Conservation (phyloP, 805 yeast genomes). For the Myxozyma mucilagina region DNA sequence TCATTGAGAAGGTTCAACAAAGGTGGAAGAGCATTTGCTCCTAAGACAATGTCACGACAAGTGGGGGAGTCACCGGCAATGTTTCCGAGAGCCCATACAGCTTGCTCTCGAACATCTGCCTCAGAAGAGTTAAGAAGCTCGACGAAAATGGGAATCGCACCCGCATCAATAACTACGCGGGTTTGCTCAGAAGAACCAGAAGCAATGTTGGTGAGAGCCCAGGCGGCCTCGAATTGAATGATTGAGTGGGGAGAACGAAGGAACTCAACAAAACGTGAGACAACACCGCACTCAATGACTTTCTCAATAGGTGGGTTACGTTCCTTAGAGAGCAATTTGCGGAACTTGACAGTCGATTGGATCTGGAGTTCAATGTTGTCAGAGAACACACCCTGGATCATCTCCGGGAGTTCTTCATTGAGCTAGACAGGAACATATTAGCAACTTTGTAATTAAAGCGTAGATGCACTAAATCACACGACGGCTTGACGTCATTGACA, state of each 20-base stretch:
- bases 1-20: conserved; percentile 75
- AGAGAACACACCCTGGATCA: conserved; percentile 79
- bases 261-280: conserved; percentile 84
- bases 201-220: conserved; percentile 99
- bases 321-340: conserved; percentile 91
- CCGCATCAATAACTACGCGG: conserved; percentile 82
- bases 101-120: conserved; percentile 94
- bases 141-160: conserved; percentile 91
- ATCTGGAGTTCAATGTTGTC: conserved; percentile 76
- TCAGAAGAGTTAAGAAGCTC: conserved; percentile 76
- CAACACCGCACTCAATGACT: conserved; percentile 91
- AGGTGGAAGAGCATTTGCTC: conserved; percentile 85
- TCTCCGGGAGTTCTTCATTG: conserved; percentile 67
- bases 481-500: neutral
- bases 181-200: conserved; percentile 92
- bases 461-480: conserved; percentile 2
- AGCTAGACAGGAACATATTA: conserved; percentile 33
- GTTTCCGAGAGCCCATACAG: conserved; percentile 98
- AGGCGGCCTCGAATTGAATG: conserved; percentile 95
- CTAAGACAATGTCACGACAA: conserved; percentile 85
- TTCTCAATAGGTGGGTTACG: conserved; percentile 94
- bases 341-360: conserved; percentile 86
- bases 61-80: conserved; percentile 96
- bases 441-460: neutral
- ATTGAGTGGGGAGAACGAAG: conserved; percentile 75